Evolutionary conservation across 768 basidiomycete species (phyloP).

Genomic region (Kwoniella pini): DNA sequence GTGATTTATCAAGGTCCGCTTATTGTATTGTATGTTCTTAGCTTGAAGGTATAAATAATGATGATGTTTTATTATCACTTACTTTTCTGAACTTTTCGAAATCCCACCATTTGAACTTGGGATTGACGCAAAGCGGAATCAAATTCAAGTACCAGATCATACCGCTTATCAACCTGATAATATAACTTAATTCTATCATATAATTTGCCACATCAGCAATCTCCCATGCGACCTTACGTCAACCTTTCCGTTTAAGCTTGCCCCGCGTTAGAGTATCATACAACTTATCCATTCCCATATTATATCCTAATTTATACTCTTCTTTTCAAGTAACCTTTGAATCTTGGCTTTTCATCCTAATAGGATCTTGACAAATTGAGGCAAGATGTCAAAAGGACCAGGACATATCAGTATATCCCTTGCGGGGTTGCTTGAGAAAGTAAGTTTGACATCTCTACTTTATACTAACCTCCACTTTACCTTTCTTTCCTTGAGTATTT

Average conservation of each 20-base stretch:
- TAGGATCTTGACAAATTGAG: background rate
- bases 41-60: no score
- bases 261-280: no score
- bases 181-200: background rate
- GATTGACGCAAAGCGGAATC: slow-evolving; percentile 2
- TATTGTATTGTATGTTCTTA: no score
- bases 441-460: slow-evolving; percentile 4
- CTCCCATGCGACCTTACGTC: no score
- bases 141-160: background rate
- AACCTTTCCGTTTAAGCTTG: background rate
- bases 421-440: slow-evolving; percentile 39
- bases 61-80: no score
- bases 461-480: background rate
- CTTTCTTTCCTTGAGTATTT: background rate
- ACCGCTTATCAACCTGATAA: background rate
- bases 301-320: slow-evolving; percentile 61
- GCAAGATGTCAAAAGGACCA: background rate
- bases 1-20: no score
- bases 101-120: no score
- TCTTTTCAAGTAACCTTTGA: slow-evolving; percentile 47
- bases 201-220: no score
- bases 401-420: slow-evolving; percentile 4
- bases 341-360: slow-evolving; percentile 1
- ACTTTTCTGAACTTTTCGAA: no score
- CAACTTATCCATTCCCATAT: no score